phyloP scores from a whole-genome alignment of 208 protist genomes.

The Entamoeba histolytica region DNA sequence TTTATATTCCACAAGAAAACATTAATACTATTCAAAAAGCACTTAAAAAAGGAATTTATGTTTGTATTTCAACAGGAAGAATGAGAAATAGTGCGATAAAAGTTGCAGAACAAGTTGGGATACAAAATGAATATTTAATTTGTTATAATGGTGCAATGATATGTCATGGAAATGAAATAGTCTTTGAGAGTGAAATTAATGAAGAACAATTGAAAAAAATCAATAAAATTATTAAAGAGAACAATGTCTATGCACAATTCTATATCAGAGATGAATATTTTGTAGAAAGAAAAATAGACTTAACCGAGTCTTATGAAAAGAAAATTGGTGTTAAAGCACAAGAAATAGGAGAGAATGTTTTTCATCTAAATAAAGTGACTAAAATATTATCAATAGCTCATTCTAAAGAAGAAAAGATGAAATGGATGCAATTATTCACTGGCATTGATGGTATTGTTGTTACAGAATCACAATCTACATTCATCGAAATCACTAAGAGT shows the following conservation, averaged over 20 bases:
- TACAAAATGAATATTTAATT: not conserved
- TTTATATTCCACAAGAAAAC: not conserved
- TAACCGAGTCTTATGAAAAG: not conserved
- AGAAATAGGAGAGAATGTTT: not conserved
- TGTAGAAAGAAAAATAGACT: not conserved
- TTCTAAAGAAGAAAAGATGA: not conserved
- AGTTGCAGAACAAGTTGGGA: not conserved
- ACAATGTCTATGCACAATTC: not conserved
- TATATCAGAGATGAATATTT: not conserved
- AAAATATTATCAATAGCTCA: not conserved
- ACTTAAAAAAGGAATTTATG: not conserved
- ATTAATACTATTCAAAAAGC: not conserved
- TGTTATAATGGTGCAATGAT: not conserved
- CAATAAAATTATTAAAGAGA: not conserved
- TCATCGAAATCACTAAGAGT: not conserved
- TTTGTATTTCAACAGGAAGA: not conserved
- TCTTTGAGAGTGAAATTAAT: not conserved
- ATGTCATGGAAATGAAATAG: not conserved
- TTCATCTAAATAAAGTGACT: not conserved
- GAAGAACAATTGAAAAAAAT: not conserved
- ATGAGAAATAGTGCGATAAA: not conserved
- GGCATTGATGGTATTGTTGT: not conserved
- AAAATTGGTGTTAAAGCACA: not conserved
- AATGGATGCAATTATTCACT: not conserved
- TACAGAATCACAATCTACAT: not conserved